Conservation (phyloP, 2,329 filamentous ascomycete genomes). For the Elsinoe batatas region DNA sequence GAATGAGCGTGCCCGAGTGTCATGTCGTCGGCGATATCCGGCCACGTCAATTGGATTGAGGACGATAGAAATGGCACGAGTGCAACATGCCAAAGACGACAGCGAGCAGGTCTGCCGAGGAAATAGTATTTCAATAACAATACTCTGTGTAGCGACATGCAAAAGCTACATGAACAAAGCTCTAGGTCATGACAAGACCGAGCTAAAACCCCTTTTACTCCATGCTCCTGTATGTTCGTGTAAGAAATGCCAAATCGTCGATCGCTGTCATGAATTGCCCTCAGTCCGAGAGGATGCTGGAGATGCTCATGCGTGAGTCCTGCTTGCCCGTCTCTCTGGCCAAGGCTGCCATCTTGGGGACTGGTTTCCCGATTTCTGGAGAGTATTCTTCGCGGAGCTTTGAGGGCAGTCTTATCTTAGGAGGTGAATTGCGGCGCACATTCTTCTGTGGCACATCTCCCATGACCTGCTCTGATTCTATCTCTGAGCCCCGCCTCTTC, state of each 20-base stretch:
- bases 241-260: neutral
- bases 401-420: neutral
- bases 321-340: neutral
- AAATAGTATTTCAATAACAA: conserved; percentile 2
- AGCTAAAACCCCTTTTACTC: neutral
- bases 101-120: neutral
- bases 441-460: conserved; percentile 4
- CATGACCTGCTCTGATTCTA: conserved; percentile 1
- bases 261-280: neutral
- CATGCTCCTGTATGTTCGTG: neutral
- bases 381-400: neutral
- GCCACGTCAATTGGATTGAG: too few species aligned
- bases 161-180: conserved; percentile 3
- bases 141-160: conserved; percentile 6
- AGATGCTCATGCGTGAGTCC: conserved; percentile 1
- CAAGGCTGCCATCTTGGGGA: neutral
- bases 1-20: too few species aligned
- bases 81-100: too few species aligned
- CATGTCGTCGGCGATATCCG: too few species aligned
- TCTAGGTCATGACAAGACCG: conserved; percentile 9
- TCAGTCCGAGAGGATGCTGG: neutral
- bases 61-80: too few species aligned
- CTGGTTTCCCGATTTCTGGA: neutral
- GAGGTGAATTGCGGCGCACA: conserved; percentile 4
- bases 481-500: conserved; percentile 4